phyloP scores from a whole-genome alignment of 176 grass and related monocot species.

The Cymbopogon citratus region DNA sequence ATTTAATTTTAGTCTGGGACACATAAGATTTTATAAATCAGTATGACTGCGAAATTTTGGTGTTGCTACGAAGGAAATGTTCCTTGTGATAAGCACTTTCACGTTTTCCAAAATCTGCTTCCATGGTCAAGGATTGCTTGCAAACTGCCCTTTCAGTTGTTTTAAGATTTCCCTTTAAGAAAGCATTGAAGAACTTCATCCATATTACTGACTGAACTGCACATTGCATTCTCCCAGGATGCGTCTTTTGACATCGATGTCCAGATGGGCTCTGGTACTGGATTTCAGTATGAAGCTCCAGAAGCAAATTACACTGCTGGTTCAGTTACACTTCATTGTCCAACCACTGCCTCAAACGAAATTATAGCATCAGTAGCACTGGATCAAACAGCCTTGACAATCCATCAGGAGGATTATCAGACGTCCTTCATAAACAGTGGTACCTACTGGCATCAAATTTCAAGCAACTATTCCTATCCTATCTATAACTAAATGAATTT shows the following conservation, averaged over 20 bases:
- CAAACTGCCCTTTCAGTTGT: not conserved
- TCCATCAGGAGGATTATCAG: not conserved
- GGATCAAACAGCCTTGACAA: constrained; percentile 4
- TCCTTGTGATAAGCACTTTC: not conserved
- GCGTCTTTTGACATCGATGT: constrained; percentile 13
- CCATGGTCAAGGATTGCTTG: not conserved
- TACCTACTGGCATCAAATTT: not conserved
- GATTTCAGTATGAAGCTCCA: not conserved
- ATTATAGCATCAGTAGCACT: constrained; percentile 19
- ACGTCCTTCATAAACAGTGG: not conserved
- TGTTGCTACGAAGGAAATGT: not conserved
- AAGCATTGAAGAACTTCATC: not conserved
- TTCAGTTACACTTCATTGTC: constrained; percentile 13
- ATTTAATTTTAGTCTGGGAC: not conserved
- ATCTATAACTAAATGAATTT: not conserved
- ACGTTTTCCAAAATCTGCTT: not conserved
- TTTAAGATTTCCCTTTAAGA: not conserved
- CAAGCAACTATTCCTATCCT: not conserved
- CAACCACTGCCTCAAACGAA: not conserved
- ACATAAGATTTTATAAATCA: no score
- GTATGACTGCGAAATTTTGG: no score
- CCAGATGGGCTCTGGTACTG: not conserved
- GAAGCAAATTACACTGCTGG: not conserved
- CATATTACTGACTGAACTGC: not conserved
- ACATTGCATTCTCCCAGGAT: constrained; percentile 24